These are phyloP conservation scores for Parathielavia hyrcaniae DNA, from an alignment of 495 filamentous ascomycete species.

Conservation along the genomic window DNA sequence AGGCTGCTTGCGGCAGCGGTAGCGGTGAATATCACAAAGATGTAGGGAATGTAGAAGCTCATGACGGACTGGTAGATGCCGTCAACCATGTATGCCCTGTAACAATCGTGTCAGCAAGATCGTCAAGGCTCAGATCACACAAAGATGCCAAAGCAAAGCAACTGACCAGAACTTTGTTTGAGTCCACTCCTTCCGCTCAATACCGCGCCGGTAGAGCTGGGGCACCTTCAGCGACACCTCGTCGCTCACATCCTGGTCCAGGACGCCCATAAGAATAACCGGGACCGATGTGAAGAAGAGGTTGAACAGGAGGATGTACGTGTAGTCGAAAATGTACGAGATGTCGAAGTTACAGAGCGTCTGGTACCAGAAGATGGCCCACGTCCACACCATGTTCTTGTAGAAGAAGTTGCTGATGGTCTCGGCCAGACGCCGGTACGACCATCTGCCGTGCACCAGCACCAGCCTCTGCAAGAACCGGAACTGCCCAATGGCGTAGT, in stretches of 20 bases:
- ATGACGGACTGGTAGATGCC: conserved; percentile 92
- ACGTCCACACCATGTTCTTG: conserved; percentile 99
- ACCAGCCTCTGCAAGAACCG: conserved; percentile 85
- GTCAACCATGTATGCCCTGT: conserved; percentile 89
- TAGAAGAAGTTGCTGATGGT: conserved; percentile 99
- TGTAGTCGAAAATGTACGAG: conserved; percentile 95
- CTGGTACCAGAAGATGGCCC: conserved; percentile 96
- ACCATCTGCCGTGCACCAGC: conserved; percentile 95
- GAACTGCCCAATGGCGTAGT: conserved; percentile 98
- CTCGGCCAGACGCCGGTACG: conserved; percentile 87
- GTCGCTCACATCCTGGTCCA: conserved; percentile 96
- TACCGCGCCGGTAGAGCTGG: conserved; percentile 91
- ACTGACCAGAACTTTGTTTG: conserved; percentile 91
- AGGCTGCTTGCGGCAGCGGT: conserved; percentile 64
- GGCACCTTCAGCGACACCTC: conserved; percentile 90
- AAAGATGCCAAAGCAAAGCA: not conserved
- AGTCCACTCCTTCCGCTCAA: conserved; percentile 96
- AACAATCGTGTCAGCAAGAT: conserved; percentile 26
- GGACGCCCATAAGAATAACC: conserved; percentile 90
- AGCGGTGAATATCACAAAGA: conserved; percentile 62
- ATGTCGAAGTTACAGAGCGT: conserved; percentile 93
- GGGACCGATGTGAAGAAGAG: conserved; percentile 94
- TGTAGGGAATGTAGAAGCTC: conserved; percentile 85
- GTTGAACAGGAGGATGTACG: conserved; percentile 93
- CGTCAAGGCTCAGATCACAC: not conserved